Base-by-base conservation (phyloP, 257 asterid species). In the Rubia yunnanensis region DNA sequence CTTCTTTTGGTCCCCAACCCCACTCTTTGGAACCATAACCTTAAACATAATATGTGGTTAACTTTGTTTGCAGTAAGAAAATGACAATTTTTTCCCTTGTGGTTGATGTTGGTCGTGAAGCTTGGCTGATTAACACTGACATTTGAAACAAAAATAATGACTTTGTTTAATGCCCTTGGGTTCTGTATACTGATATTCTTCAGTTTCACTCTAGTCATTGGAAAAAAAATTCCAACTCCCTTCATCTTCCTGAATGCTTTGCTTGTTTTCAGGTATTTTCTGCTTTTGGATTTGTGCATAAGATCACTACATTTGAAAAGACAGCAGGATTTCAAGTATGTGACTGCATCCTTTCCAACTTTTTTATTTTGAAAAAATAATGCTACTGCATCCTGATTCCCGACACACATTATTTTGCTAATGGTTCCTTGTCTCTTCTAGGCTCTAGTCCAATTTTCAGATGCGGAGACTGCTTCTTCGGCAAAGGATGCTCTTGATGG, bases 401-500 rank as follows among this genome's bases (percentile, higher is more conserved):
- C 20, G 1, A n/a, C 48, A 30, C n/a, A 17, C 34, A 1, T 38
- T 15, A 41, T 61, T 32, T 50, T 44, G 38, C 64, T 46, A 53
- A 28, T 44, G 34, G 65, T 57, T 32, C 22, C 5, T 60, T 34
- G 36, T 60, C 28, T 41, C 66, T 72, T 73, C 64, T 80, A 88
- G 98, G 98, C 96, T 63, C 76, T 91, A 74, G 95, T 88, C 83
- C 95, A 91, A 80, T 91, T 91, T 83, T 83, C 96, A 65, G 94
- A 88, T 78, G 80, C 86, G 66, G 89, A 79, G 62, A 88, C 96
- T 59, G 98, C 98, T 63, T 81, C 87, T 72, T 73, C 95, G 73
- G 94, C 95, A 28, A 88, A 88, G 87, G 96, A 91, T 62, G 89
- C 94, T 66, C 94, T 88, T 72, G 98, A 91, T 81, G 96, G 96